Conservation (phyloP, 73 alveolate species). For the Paramecium tetraurelia region DNA sequence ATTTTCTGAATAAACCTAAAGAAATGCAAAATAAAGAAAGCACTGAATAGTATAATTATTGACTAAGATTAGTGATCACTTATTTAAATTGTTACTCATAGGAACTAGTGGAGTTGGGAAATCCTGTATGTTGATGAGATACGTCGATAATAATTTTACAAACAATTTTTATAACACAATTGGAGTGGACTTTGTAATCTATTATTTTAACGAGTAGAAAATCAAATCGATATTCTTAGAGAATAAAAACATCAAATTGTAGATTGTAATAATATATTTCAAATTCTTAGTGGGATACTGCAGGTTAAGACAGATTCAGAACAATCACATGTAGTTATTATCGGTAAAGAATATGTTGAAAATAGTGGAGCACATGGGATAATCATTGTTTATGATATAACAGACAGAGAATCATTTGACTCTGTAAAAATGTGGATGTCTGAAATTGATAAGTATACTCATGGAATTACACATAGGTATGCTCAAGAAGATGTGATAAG, state of each 20-base stretch:
- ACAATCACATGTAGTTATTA: slow-evolving; percentile 78
- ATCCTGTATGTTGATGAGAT: slow-evolving; percentile 71
- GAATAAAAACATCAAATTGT: slow-evolving; percentile 38
- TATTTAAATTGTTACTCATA: slow-evolving; percentile 74
- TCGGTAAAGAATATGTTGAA: background rate
- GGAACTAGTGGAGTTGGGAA: slow-evolving; percentile 84
- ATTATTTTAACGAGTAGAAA: slow-evolving; percentile 16
- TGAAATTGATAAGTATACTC: slow-evolving; percentile 72
- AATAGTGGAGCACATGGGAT: slow-evolving; percentile 81
- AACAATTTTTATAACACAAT: slow-evolving; percentile 67
- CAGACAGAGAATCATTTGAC: slow-evolving; percentile 79
- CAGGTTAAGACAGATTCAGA: slow-evolving; percentile 84
- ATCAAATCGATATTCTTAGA: slow-evolving; percentile 58
- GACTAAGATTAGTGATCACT: slow-evolving; percentile 64
- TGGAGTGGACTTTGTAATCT: slow-evolving; percentile 73
- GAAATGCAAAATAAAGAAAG: background rate
- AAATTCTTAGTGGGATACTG: slow-evolving; percentile 79
- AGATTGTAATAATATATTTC: slow-evolving; percentile 31
- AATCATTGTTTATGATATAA: slow-evolving; percentile 82
- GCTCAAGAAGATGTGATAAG: slow-evolving; percentile 77
- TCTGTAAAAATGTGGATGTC: slow-evolving; percentile 86
- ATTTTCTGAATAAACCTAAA: slow-evolving; percentile 27
- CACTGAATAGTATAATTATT: slow-evolving; percentile 5
- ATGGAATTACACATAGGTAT: slow-evolving; percentile 13
- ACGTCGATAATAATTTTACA: slow-evolving; percentile 71